Conservation (phyloP, 2,329 filamentous ascomycete genomes). For the Emmonsia crescens region DNA sequence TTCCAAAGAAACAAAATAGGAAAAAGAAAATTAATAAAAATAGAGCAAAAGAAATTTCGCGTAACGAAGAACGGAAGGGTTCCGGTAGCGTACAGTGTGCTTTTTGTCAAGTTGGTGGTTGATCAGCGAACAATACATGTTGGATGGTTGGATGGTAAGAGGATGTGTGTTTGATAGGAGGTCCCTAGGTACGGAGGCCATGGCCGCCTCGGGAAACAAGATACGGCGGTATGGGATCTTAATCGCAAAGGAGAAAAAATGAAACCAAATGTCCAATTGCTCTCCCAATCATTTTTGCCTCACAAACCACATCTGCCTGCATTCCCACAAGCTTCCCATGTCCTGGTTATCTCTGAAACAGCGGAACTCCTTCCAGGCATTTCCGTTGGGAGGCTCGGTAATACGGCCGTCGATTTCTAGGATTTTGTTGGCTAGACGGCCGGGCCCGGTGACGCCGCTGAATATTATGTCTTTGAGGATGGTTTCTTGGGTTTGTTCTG, state of each 20-base stretch:
- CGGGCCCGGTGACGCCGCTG: slow-evolving; percentile 20
- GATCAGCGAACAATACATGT: background rate
- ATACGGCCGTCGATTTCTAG: slow-evolving; percentile 32
- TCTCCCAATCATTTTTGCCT: slow-evolving; percentile 14
- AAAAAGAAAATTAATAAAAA: background rate
- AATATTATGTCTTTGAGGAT: slow-evolving; percentile 18
- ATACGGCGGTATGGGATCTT: background rate
- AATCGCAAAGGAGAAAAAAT: background rate
- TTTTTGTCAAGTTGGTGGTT: background rate
- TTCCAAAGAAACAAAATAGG: background rate
- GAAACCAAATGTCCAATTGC: too few relatives aligned
- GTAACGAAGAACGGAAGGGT: background rate
- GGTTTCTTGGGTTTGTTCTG: background rate
- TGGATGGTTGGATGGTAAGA: too few relatives aligned
- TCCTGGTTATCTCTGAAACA: slow-evolving; percentile 36
- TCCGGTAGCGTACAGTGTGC: background rate
- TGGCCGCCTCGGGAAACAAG: background rate
- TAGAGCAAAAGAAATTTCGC: background rate
- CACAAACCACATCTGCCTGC: slow-evolving; percentile 31
- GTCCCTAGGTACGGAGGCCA: background rate
- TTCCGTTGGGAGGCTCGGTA: slow-evolving; percentile 21
- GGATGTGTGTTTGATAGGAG: background rate
- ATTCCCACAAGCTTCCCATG: slow-evolving; percentile 36
- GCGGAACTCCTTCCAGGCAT: slow-evolving; percentile 36
- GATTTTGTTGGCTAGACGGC: slow-evolving; percentile 24